Percentiles rank a stretch among this genome's conserved stretches.
These are phyloP conservation scores for Collybia sordida DNA, from an alignment of 768 basidiomycete genomes.

Conservation along the genomic window DNA sequence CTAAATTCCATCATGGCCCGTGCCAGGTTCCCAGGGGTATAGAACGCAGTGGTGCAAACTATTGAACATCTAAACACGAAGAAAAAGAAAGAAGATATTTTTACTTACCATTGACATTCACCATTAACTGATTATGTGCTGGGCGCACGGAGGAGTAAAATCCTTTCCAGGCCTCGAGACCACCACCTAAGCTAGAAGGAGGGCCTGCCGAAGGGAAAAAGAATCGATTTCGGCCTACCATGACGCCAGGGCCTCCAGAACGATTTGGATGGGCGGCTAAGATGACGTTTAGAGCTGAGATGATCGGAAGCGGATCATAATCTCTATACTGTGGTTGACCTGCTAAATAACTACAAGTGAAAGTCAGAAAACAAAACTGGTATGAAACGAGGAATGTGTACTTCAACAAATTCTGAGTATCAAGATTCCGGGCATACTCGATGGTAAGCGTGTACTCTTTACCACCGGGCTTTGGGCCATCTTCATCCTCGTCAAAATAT, in stretches of 20 bases:
- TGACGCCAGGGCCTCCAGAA: conserved; percentile 55
- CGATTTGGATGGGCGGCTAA: conserved; percentile 55
- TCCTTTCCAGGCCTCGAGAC: conserved; percentile 56
- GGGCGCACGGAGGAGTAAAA: conserved; percentile 64
- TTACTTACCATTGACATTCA: conserved; percentile 60
- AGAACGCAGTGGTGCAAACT: conserved; percentile 64
- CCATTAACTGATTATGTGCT: conserved; percentile 55
- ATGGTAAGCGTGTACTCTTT: conserved; percentile 49
- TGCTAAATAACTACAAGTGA: conserved; percentile 45
- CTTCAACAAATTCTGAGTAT: conserved; percentile 49
- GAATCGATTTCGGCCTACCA: conserved; percentile 65
- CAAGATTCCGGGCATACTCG: conserved; percentile 45
- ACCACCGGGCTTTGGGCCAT: conserved; percentile 38
- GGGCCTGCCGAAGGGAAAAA: conserved; percentile 52
- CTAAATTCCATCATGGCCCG: conserved; percentile 56
- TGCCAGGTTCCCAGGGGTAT: conserved; percentile 63
- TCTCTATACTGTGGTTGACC: conserved; percentile 55
- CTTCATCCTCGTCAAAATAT: conserved; percentile 53
- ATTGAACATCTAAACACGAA: not conserved
- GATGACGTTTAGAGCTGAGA: conserved; percentile 67
- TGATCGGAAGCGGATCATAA: conserved; percentile 55
- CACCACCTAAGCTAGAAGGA: conserved; percentile 53
- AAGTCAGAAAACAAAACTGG: conserved; percentile 27
- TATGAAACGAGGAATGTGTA: conserved; percentile 27
- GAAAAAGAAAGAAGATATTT: conserved; percentile 3